Evolutionary conservation across 192 early-diverging fungal species (phyloP).

Genomic region (Haplosporangium gracile): DNA sequence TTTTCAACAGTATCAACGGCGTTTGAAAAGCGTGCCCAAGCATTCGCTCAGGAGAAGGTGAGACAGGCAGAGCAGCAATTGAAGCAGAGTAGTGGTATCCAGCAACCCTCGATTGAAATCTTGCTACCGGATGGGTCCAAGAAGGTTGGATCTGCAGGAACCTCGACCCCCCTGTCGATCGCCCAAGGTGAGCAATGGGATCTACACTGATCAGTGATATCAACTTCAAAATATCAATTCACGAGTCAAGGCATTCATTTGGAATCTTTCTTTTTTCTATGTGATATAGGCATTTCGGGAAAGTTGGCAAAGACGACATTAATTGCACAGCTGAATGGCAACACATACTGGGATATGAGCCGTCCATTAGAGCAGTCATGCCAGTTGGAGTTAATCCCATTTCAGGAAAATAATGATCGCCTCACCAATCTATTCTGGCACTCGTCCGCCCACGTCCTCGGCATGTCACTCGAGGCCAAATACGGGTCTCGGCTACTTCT

Average conservation of each 20-base stretch:
- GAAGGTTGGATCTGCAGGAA: conserved; percentile 31
- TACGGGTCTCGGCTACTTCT: conserved; percentile 78
- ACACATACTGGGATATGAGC: conserved; percentile 65
- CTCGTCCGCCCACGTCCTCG: conserved; percentile 79
- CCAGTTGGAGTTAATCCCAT: conserved; percentile 60
- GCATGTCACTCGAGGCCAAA: conserved; percentile 76
- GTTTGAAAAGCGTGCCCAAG: conserved; percentile 39
- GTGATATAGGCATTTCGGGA: conserved; percentile 57
- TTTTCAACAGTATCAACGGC: conserved; percentile 25
- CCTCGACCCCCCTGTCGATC: conserved; percentile 63
- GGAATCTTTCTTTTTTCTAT: neutral
- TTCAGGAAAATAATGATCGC: conserved; percentile 53
- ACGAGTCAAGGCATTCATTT: neutral
- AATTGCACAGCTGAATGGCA: conserved; percentile 62
- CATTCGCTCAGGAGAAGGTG: conserved; percentile 35
- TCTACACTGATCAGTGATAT: neutral
- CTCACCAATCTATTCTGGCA: conserved; percentile 72
- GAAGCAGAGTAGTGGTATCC: neutral
- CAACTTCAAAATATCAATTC: no score
- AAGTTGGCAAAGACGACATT: conserved; percentile 64
- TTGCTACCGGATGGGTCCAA: conserved; percentile 39
- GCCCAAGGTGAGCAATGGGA: conserved; percentile 58
- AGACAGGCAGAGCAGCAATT: conserved; percentile 13
- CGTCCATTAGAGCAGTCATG: conserved; percentile 58
- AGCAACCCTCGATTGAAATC: conserved; percentile 29